These are phyloP conservation scores for Ailanthus altissimus DNA, from an alignment of 345 rosid genomes.

Conservation along the genomic window DNA sequence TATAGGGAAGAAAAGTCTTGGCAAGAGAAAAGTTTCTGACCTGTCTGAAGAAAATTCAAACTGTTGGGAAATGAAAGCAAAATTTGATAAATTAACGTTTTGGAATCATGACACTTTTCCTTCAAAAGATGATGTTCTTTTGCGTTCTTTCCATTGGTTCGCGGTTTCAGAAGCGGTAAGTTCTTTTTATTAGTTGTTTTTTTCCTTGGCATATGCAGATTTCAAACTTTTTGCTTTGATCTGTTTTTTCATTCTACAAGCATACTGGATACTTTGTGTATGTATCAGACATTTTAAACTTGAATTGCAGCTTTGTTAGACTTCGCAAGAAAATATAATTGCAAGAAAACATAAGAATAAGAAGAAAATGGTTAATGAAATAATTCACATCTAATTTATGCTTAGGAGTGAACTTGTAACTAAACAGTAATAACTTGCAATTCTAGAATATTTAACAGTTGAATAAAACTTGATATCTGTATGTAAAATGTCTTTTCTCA, in stretches of 20 bases:
- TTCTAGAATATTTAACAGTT: too few species aligned
- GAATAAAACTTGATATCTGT: too few species aligned
- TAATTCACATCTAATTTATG: too few species aligned
- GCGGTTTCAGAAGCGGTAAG: conserved; percentile 76
- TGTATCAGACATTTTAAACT: background rate
- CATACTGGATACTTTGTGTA: background rate
- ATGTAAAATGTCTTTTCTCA: too few species aligned
- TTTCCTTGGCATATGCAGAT: background rate
- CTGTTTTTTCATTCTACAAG: background rate
- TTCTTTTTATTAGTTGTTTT: conserved; percentile 10
- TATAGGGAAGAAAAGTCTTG: conserved; percentile 56
- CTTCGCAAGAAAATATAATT: background rate
- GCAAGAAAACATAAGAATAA: background rate
- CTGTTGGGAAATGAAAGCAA: conserved; percentile 77
- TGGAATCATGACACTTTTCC: conserved; percentile 91
- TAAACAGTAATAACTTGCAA: too few species aligned
- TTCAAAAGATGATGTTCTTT: conserved; percentile 69
- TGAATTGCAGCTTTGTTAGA: background rate
- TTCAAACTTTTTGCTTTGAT: background rate
- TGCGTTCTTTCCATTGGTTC: conserved; percentile 77
- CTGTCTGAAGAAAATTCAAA: conserved; percentile 34
- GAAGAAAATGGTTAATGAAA: background rate
- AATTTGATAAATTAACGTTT: conserved; percentile 66
- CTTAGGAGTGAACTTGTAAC: background rate
- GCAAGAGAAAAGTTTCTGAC: conserved; percentile 51